phyloP scores from a whole-genome alignment of 441 rosid species.

The Adansonia gregorii region DNA sequence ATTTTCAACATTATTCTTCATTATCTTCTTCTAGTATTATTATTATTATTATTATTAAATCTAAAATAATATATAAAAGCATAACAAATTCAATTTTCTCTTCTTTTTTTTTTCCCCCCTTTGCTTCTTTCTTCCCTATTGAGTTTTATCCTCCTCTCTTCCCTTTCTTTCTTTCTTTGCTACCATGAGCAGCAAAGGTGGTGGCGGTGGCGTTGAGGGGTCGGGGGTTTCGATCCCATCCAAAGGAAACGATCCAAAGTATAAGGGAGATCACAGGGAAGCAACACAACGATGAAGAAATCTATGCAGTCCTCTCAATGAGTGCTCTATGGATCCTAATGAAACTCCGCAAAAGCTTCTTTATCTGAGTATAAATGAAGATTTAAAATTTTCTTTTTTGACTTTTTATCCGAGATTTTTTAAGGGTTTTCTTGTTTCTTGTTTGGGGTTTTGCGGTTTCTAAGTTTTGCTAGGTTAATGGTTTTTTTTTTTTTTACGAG shows the following conservation, averaged over 20 bases:
- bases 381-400: not conserved
- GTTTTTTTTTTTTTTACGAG: not conserved
- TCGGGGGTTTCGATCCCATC: constrained; percentile 57
- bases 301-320: constrained; percentile 63
- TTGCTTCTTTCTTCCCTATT: not conserved
- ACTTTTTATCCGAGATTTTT: not conserved
- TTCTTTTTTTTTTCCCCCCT: not conserved
- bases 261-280: constrained; percentile 80
- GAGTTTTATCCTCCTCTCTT: constrained; percentile 11
- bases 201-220: constrained; percentile 34
- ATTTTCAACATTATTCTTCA: too few relatives aligned
- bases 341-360: constrained; percentile 79
- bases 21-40: too few relatives aligned
- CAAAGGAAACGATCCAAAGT: constrained; percentile 47
- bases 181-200: constrained; percentile 38
- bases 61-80: not conserved
- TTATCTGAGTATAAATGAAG: constrained; percentile 52
- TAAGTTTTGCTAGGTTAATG: not conserved
- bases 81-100: not conserved
- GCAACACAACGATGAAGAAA: constrained; percentile 82
- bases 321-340: constrained; percentile 72
- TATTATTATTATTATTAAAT: too few relatives aligned
- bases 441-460: constrained; percentile 22
- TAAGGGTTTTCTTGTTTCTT: not conserved
- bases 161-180: constrained; percentile 21